phyloP scores from a whole-genome alignment of 2,329 filamentous ascomycete genomes.

The Ophiostoma ulmi region DNA sequence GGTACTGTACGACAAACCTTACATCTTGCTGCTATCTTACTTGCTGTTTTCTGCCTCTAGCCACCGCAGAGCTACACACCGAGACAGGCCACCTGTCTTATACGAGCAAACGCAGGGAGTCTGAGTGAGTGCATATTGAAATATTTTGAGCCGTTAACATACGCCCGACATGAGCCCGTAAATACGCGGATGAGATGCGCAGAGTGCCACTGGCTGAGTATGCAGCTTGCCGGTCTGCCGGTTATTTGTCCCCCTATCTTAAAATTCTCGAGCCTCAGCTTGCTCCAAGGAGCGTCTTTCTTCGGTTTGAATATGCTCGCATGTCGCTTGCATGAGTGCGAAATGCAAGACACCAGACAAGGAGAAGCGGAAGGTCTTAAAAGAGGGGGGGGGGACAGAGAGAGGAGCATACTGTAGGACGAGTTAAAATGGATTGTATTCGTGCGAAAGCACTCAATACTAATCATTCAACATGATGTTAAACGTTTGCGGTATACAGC shows the following conservation, averaged over 20 bases:
- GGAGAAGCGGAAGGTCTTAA: not conserved
- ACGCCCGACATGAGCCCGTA: conserved; percentile 16
- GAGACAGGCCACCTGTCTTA: conserved; percentile 2
- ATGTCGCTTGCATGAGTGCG: not conserved
- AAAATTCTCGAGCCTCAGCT: not conserved
- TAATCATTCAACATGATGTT: not conserved
- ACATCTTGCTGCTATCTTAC: not conserved
- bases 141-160: not conserved
- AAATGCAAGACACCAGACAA: not conserved
- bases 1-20: not conserved
- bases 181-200: conserved; percentile 11
- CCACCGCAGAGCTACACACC: not conserved
- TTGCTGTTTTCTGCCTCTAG: not conserved
- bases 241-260: not conserved
- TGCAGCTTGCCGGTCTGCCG: not conserved
- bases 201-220: not conserved
- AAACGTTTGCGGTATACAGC: not conserved
- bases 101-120: not conserved
- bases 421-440: not conserved
- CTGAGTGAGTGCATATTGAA: not conserved
- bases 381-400: not conserved
- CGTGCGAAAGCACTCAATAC: not conserved
- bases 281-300: not conserved
- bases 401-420: not conserved
- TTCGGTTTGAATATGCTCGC: not conserved